A percentile compares a stretch with the other conserved stretches of the same genome.
These are phyloP conservation scores for Lactifluus echinatus DNA, from an alignment of 768 basidiomycete species.

Conservation along the genomic window DNA sequence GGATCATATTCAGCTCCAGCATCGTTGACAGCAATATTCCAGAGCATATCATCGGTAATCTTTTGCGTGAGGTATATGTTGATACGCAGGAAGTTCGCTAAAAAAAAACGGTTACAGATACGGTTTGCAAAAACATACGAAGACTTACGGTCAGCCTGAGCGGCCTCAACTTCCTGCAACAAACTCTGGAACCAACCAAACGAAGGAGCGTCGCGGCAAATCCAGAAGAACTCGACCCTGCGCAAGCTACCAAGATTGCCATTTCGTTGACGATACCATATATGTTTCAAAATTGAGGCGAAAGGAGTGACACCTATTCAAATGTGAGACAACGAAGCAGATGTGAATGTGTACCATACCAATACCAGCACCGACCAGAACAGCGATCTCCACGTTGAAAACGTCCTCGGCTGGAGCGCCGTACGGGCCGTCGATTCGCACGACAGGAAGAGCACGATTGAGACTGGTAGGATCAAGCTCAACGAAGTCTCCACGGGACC, in stretches of 20 bases:
- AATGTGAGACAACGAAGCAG: background rate
- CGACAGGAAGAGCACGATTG: constrained; percentile 50
- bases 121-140: background rate
- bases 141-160: constrained; percentile 78
- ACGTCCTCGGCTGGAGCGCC: constrained; percentile 92
- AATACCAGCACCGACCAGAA: constrained; percentile 92
- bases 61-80: constrained; percentile 86
- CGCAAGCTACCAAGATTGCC: constrained; percentile 72
- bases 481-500: constrained; percentile 68
- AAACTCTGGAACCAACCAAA: constrained; percentile 95
- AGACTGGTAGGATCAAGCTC: constrained; percentile 53
- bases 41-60: constrained; percentile 78
- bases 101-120: background rate
- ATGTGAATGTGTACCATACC: constrained; percentile 35
- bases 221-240: constrained; percentile 93
- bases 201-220: constrained; percentile 90
- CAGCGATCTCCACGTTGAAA: constrained; percentile 75
- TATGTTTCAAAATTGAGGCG: constrained; percentile 89
- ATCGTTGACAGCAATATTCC: constrained; percentile 87
- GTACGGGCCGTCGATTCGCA: constrained; percentile 86
- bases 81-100: constrained; percentile 89
- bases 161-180: constrained; percentile 79
- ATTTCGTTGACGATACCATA: constrained; percentile 86
- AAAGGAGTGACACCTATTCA: constrained; percentile 80
- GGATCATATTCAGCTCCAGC: constrained; percentile 82